Evolutionary conservation across 345 rosid species (phyloP).

Genomic region (Gossypium herbaceum): DNA sequence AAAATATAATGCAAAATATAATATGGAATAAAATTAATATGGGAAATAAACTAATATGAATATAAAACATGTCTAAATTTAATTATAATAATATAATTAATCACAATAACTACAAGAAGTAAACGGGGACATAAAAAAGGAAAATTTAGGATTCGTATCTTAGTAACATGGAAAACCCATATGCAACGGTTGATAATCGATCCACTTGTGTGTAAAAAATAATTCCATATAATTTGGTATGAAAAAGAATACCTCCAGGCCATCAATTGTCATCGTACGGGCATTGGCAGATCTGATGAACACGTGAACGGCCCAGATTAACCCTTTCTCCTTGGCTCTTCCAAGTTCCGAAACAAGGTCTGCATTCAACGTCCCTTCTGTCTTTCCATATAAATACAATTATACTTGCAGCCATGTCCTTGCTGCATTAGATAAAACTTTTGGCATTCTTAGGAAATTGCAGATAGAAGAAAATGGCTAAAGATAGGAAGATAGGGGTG

Average conservation of each 20-base stretch:
- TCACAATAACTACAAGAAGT: not conserved
- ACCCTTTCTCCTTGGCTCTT: not conserved
- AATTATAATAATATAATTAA: not conserved
- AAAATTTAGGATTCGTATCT: not conserved
- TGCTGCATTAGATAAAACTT: not conserved
- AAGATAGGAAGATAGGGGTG: constrained; percentile 67
- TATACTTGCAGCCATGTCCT: not conserved
- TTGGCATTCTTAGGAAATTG: not conserved
- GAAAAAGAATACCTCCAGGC: not conserved
- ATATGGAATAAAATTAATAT: too few species aligned
- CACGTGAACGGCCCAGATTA: constrained; percentile 16
- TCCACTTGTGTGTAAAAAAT: not conserved
- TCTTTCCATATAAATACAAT: not conserved
- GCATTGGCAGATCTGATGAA: not conserved
- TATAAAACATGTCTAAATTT: not conserved
- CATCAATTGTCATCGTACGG: not conserved
- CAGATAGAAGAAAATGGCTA: constrained; percentile 38
- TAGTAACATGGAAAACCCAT: not conserved
- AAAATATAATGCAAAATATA: too few species aligned
- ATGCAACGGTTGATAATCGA: not conserved
- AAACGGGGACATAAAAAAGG: too few species aligned
- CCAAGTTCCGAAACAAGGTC: not conserved
- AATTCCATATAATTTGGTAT: not conserved
- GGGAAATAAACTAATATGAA: too few species aligned
- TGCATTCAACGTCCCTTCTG: not conserved